phyloP scores from a whole-genome alignment of 192 early-diverging fungal species.

The Coemansia sp. region DNA sequence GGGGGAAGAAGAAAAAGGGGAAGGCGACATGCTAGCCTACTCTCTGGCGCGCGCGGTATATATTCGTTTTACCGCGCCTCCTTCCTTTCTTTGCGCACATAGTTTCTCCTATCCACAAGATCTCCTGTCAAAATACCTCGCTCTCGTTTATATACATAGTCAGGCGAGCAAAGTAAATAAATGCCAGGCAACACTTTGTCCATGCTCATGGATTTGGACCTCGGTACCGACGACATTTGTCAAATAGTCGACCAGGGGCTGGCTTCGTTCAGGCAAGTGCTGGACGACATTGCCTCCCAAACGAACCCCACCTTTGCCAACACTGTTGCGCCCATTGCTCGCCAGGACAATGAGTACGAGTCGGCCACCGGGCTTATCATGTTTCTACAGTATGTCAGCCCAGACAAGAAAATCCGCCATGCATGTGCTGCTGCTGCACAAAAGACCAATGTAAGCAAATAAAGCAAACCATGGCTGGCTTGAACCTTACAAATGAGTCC shows the following conservation, averaged over 20 bases:
- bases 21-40: too few species aligned
- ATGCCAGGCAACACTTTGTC: too few species aligned
- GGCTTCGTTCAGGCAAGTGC: background rate
- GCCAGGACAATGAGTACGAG: conserved; percentile 13
- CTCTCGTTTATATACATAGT: too few species aligned
- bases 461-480: background rate
- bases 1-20: too few species aligned
- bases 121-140: too few species aligned
- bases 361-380: background rate
- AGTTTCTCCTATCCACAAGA: too few species aligned
- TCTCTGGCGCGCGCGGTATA: too few species aligned
- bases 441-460: conserved; percentile 7
- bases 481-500: background rate
- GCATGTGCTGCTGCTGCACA: conserved; percentile 57
- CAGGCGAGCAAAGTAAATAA: too few species aligned
- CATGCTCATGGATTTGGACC: too few species aligned
- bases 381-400: conserved; percentile 20
- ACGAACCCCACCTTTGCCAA: conserved; percentile 14
- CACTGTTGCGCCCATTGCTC: conserved; percentile 10
- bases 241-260: background rate
- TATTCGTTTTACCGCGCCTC: too few species aligned
- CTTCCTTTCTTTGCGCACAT: too few species aligned
- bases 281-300: conserved; percentile 3
- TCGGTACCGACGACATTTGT: background rate
- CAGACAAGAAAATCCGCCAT: conserved; percentile 53